Base-by-base conservation (phyloP, 1,284 basidiomycete species). In the Cutaneotrichosporon sp. region DNA sequence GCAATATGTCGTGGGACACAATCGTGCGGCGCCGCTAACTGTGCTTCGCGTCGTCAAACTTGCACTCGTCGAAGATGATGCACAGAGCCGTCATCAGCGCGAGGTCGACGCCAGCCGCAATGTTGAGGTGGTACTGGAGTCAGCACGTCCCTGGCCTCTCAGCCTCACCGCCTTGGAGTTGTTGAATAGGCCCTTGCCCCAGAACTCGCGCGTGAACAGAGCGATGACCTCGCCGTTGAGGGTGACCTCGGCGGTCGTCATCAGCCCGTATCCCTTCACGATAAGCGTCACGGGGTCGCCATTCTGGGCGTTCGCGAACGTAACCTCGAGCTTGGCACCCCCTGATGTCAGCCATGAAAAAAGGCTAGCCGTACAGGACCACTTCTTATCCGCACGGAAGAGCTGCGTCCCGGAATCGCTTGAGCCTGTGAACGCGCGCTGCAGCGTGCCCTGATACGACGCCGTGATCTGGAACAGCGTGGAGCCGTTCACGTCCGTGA, bases 201-300 rank as follows among this genome's bases (percentile, higher is more conserved):
- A 29, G 29, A 60, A 54, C 58, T 60, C 53, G 43, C 58, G 53
- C 20, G 58, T 38, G 20, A 60, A 29, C n/a, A 52, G 50, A 13
- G 58, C 58, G 8, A 60, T 14, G 5, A 53, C 27, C 24, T 38
- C 34, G 3, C 53, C 53, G 16, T 42, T 25, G 18, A 43, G 20
- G 10, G n/a, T 27, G 10, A 54, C 53, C 27, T 54, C 53, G 25
- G 53, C 53, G 8, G 36, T 43, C 24, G 20, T 43, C 38, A 22
- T 22, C 1, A 54, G 38, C 8, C 25, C 25, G 13, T 29, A 20
- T 2, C 53, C 53, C 27, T 54, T 54, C 1, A 54, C 38, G 27
- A 34, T 27, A 25, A 54, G 53, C 16, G 25, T 54, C 18, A 27
- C 38, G 25, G 53, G 53, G 4, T 22, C 27, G 27, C 29, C n/a